phyloP scores from a whole-genome alignment of 2,329 filamentous ascomycete species.

The Elsinoe ampelina region DNA sequence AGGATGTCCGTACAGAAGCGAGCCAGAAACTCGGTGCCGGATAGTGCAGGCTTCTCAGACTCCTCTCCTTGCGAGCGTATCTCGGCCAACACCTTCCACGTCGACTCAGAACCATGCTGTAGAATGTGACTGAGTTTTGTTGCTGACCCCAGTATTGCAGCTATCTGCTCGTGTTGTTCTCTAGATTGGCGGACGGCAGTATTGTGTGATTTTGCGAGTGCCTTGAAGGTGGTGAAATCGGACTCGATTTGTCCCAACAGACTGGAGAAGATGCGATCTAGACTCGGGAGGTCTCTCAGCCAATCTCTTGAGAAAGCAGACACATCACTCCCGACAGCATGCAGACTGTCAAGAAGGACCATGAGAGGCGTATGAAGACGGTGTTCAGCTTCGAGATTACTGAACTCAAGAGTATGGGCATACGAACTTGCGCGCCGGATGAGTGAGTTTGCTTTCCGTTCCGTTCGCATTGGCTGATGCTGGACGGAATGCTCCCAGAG shows the following conservation, averaged over 20 bases:
- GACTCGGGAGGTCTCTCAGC: constrained; percentile 55
- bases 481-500: constrained; percentile 68
- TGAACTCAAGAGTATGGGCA: constrained; percentile 24
- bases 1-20: constrained; percentile 19
- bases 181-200: constrained; percentile 11
- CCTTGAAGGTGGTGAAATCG: constrained; percentile 15
- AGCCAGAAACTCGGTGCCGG: constrained; percentile 20
- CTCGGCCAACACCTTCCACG: constrained; percentile 43
- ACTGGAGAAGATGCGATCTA: constrained; percentile 40
- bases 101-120: constrained; percentile 55
- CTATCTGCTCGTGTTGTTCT: constrained; percentile 16
- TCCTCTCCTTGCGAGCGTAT: not conserved
- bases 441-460: constrained; percentile 16
- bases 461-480: constrained; percentile 13
- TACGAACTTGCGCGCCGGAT: constrained; percentile 24
- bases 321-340: constrained; percentile 61
- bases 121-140: constrained; percentile 65
- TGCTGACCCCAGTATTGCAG: constrained; percentile 70
- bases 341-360: constrained; percentile 67
- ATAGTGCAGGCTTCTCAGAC: not conserved
- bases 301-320: constrained; percentile 72
- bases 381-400: constrained; percentile 54
- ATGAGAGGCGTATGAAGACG: constrained; percentile 76
- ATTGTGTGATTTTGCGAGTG: not conserved
- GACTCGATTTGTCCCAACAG: constrained; percentile 16